Conservation (phyloP, 2,329 filamentous ascomycete species). For the Scolecobasidium constrictum region DNA sequence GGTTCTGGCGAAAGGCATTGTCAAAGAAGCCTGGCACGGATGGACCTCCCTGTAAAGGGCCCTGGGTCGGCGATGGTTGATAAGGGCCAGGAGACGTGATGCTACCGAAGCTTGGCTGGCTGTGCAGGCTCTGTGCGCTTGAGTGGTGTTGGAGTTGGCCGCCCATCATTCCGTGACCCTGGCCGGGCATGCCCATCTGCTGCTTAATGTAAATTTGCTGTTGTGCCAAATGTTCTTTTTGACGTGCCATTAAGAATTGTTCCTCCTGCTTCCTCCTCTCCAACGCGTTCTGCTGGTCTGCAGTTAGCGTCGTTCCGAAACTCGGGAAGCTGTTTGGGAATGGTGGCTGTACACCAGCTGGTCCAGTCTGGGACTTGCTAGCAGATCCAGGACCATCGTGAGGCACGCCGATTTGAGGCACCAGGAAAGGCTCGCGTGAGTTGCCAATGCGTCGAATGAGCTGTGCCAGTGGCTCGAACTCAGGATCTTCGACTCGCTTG, state of each 20-base stretch:
- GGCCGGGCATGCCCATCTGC: slow-evolving; percentile 52
- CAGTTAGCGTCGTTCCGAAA: slow-evolving; percentile 91
- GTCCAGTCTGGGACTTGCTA: slow-evolving; percentile 17
- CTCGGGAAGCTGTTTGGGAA: slow-evolving; percentile 90
- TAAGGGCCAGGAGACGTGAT: slow-evolving; percentile 77
- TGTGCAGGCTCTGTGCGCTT: slow-evolving; percentile 90
- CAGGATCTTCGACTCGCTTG: slow-evolving; percentile 84
- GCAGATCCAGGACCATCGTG: slow-evolving; percentile 60
- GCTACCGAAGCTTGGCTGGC: slow-evolving; percentile 91
- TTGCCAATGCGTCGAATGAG: slow-evolving; percentile 94
- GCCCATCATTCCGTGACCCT: slow-evolving; percentile 35
- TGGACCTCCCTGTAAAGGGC: slow-evolving; percentile 34
- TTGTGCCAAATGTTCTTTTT: slow-evolving; percentile 84
- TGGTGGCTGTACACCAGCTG: slow-evolving; percentile 53
- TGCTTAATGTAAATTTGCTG: slow-evolving; percentile 68
- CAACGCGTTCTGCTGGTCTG: slow-evolving; percentile 94
- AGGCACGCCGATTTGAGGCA: slow-evolving; percentile 90
- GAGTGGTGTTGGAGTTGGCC: slow-evolving; percentile 76
- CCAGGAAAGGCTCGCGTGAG: slow-evolving; percentile 91
- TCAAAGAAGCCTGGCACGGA: slow-evolving; percentile 60
- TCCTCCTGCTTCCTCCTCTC: slow-evolving; percentile 97
- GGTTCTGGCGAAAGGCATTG: slow-evolving; percentile 32
- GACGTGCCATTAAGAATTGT: slow-evolving; percentile 90
- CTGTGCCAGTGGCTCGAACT: slow-evolving; percentile 92
- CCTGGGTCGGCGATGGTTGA: slow-evolving; percentile 48